These are phyloP conservation scores for Acer campestre DNA, from an alignment of 345 rosid species.

Conservation along the genomic window DNA sequence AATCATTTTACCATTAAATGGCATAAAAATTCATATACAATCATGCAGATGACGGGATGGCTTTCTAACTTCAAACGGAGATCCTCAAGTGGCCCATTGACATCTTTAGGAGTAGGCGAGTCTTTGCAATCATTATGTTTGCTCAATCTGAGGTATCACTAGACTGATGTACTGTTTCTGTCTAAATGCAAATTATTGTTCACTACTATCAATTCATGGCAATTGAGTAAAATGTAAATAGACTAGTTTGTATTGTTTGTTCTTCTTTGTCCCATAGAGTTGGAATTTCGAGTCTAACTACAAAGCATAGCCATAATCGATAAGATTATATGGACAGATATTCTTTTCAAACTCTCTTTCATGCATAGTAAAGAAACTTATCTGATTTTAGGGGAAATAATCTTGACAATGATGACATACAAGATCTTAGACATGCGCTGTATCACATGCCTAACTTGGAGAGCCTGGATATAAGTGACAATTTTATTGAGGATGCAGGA, in stretches of 20 bases:
- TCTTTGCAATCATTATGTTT: conserved; percentile 59
- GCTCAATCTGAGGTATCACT: conserved; percentile 71
- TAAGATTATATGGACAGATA: conserved; percentile 4
- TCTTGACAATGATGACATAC: conserved; percentile 62
- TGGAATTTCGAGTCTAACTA: conserved; percentile 9
- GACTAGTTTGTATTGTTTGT: not conserved
- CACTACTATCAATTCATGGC: not conserved
- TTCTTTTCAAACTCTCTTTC: not conserved
- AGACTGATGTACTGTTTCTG: not conserved
- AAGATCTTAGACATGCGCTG: conserved; percentile 57
- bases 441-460: conserved; percentile 69
- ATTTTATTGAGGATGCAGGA: conserved; percentile 77
- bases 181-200: conserved; percentile 9
- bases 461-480: conserved; percentile 78
- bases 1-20: conserved; percentile 19
- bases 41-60: conserved; percentile 78
- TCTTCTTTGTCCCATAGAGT: not conserved
- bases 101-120: conserved; percentile 34
- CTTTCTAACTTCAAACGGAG: conserved; percentile 59
- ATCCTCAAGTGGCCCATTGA: conserved; percentile 28
- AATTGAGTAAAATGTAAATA: not conserved
- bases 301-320: not conserved
- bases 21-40: conserved; percentile 9
- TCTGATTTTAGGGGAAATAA: conserved; percentile 64
- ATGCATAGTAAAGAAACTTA: conserved; percentile 23